Conservation (phyloP, 768 basidiomycete genomes). For the Guyanaporus albipodus region DNA sequence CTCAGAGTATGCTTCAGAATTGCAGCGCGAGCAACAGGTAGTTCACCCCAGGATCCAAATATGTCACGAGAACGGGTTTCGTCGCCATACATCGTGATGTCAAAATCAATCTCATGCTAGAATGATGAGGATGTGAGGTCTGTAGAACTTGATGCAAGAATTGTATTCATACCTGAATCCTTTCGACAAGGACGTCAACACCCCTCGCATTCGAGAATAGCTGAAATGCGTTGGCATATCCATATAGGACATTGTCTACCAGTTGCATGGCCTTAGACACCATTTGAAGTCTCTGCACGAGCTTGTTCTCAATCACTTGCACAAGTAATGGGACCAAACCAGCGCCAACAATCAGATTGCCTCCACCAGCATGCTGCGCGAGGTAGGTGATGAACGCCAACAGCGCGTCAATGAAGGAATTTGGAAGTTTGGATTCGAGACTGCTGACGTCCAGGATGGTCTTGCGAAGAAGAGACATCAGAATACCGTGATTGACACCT, state of each 20-base stretch:
- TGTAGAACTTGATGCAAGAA: background rate
- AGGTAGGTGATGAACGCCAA: constrained; percentile 85
- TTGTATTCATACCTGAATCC: constrained; percentile 67
- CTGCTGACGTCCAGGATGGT: constrained; percentile 71
- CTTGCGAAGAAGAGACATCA: constrained; percentile 85
- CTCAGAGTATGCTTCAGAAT: constrained; percentile 89
- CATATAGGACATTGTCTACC: constrained; percentile 89
- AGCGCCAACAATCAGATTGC: constrained; percentile 92
- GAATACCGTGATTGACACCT: constrained; percentile 91
- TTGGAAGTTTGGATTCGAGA: constrained; percentile 61
- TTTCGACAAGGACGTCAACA: constrained; percentile 76
- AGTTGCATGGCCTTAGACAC: constrained; percentile 90
- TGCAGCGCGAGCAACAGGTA: constrained; percentile 70
- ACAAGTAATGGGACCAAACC: constrained; percentile 87
- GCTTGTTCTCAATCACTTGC: constrained; percentile 79
- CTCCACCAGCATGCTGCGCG: constrained; percentile 78
- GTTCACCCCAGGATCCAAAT: constrained; percentile 50
- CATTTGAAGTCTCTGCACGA: constrained; percentile 63
- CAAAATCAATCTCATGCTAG: constrained; percentile 65
- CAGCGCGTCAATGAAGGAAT: constrained; percentile 79
- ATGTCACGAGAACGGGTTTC: constrained; percentile 43
- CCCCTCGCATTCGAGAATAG: constrained; percentile 83
- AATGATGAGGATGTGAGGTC: constrained; percentile 10
- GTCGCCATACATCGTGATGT: constrained; percentile 53
- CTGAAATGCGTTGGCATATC: constrained; percentile 82